Evolutionary conservation across 306 rosid species (phyloP).

Genomic region (Sicyos baderoa): DNA sequence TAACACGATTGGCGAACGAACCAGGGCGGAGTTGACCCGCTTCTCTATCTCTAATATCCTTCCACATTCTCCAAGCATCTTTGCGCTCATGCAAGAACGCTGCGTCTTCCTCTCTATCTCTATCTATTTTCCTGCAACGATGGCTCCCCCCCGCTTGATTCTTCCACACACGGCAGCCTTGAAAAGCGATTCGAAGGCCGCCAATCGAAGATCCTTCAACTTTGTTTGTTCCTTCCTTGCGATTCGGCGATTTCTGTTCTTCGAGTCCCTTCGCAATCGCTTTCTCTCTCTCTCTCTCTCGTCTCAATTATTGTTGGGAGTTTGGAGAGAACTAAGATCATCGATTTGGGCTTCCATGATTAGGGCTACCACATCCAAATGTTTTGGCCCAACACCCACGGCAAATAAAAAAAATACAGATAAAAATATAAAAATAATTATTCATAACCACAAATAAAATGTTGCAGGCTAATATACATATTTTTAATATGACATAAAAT

Average conservation of each 20-base stretch:
- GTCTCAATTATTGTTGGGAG: conserved; percentile 3
- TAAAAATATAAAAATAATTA: too few relatives aligned
- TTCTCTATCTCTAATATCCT: conserved; percentile 86
- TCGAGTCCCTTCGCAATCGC: neutral
- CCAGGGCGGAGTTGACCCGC: conserved; percentile 50
- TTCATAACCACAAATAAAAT: too few relatives aligned
- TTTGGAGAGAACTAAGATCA: neutral
- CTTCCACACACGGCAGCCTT: neutral
- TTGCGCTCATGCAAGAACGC: conserved; percentile 26
- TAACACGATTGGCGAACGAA: conserved; percentile 53
- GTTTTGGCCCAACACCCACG: neutral
- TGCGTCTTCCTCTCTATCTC: conserved; percentile 2
- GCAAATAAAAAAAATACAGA: too few relatives aligned
- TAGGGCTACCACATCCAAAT: neutral
- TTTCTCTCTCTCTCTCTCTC: conserved; percentile 9
- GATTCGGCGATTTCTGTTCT: neutral
- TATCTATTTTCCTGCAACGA: conserved; percentile 20
- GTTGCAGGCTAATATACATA: too few relatives aligned
- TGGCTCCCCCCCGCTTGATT: neutral
- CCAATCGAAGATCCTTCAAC: conserved; percentile 2
- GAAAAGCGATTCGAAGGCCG: neutral
- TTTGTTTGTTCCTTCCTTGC: neutral
- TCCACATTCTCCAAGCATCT: conserved; percentile 93
- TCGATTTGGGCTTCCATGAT: conserved; percentile 3
- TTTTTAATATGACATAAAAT: too few relatives aligned